These are phyloP conservation scores for Gnaphalium uliginosum DNA, from an alignment of 129 eudicot genomes.

Conservation along the genomic window DNA sequence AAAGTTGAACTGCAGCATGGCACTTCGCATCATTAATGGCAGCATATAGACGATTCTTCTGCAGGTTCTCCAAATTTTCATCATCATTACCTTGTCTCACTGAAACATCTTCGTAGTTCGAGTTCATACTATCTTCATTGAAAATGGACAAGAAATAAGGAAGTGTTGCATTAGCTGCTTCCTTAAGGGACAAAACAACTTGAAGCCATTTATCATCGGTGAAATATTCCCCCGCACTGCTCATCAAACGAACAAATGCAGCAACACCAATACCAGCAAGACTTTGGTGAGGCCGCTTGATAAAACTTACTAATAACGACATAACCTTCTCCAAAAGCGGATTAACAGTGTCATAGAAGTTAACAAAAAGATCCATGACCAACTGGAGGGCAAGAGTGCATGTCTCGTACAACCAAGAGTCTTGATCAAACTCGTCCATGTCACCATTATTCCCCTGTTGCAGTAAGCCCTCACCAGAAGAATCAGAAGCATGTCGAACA, in stretches of 20 bases:
- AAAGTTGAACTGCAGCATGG: constrained; percentile 87
- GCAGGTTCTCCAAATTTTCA: constrained; percentile 45
- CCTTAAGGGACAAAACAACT: constrained; percentile 77
- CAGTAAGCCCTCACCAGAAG: constrained; percentile 50
- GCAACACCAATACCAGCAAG: constrained; percentile 99
- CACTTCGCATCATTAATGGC: constrained; percentile 82
- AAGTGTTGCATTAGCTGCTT: constrained; percentile 72
- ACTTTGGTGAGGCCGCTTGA: constrained; percentile 96
- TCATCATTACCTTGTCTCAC: constrained; percentile 40
- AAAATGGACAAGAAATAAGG: constrained; percentile 67
- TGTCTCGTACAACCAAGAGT: constrained; percentile 96
- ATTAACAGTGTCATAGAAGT: constrained; percentile 81
- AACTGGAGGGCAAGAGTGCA: constrained; percentile 94
- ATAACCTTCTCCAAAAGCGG: constrained; percentile 83
- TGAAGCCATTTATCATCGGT: constrained; percentile 93
- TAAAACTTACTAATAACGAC: constrained; percentile 69
- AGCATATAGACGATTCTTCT: constrained; percentile 49
- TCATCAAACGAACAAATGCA: constrained; percentile 92
- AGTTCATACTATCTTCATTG: constrained; percentile 38
- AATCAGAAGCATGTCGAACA: constrained; percentile 85
- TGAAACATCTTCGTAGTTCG: constrained; percentile 48
- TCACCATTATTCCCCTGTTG: constrained; percentile 46
- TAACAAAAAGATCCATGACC: constrained; percentile 90
- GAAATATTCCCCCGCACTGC: constrained; percentile 86
- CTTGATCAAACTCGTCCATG: constrained; percentile 68